Base-by-base conservation (phyloP, 257 asterid species). In the Jacaranda mimosifolia region DNA sequence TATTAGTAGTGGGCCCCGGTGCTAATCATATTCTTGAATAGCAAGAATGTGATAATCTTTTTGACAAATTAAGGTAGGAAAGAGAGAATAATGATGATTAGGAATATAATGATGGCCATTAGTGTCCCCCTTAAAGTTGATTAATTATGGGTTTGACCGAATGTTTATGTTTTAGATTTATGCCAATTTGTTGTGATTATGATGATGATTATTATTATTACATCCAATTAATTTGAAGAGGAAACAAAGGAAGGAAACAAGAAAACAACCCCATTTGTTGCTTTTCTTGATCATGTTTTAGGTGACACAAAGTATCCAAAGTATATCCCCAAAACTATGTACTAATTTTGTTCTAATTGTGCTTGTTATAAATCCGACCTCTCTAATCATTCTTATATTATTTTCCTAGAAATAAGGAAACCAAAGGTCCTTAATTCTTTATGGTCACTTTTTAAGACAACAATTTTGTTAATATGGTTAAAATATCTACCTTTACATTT, bases 261-360 rank as follows among this genome's bases (percentile, higher is more conserved):
- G 72, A 74, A 77, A 83, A 77, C 84, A 76, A 79, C 46, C 15
- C 67, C 63, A 38, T 68, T 43, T 58, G 75, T 74, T 83, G 48
- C 62, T 70, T 70, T 77, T 68, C 82, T 79, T 79, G 87, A 80
- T 72, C 77, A 68, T 83, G 87, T 78, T 81, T 79, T 80, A 55
- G 85, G 79, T 63, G 85, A 80, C 83, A 72, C 15, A 63, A 9
- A 62, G 71, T 15, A 62, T 73, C 74, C 80, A 55, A 70, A 63
- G 13, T 15, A 35, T 49, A 15, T 51, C 26, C 46, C 69, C 19
- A 2, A 66, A 42, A 26, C 32, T 26, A 26, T 26, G 32, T 26
- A 26, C 32, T 43, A 5, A 43, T 43, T 60, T 75, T 67, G 56
- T 72, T 76, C 19, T 80, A 55, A 72, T 67, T 73, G 66, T 83